Percentiles rank a stretch among this genome's conserved stretches.
Evolutionary conservation across 805 yeast species (phyloP).

Genomic region (Suhomyces faveliae): DNA sequence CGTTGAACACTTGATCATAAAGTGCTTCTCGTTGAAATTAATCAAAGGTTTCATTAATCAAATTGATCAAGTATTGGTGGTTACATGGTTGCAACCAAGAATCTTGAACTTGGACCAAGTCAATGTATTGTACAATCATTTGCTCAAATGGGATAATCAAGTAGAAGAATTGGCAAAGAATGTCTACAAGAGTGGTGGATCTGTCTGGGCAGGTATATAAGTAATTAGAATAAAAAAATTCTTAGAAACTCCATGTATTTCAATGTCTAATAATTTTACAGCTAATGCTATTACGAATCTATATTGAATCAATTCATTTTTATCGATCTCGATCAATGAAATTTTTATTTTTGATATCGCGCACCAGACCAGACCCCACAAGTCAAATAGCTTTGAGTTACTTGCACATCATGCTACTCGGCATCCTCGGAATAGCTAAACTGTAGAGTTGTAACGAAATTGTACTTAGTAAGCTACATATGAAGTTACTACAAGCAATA

Average conservation of each 20-base stretch:
- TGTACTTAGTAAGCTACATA: no score
- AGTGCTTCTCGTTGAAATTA: constrained; percentile 80
- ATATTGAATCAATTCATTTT: no score
- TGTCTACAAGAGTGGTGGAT: constrained; percentile 38
- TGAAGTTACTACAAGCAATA: background rate
- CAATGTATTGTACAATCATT: constrained; percentile 66
- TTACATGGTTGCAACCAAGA: constrained; percentile 96
- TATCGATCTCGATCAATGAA: no score
- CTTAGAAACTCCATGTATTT: no score
- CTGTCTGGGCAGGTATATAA: constrained; percentile 38
- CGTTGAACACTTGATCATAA: constrained; percentile 89
- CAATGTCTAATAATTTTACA: no score
- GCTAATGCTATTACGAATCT: no score
- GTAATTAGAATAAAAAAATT: background rate
- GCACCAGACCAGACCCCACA: no score
- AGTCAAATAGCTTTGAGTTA: no score
- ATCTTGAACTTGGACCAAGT: constrained; percentile 83
- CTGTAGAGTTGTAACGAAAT: no score
- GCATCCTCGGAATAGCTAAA: no score
- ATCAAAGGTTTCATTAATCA: constrained; percentile 91
- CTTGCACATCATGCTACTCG: no score
- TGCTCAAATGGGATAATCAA: constrained; percentile 74
- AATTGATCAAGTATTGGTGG: constrained; percentile 70
- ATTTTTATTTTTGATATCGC: no score
- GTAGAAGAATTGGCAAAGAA: constrained; percentile 58